Conservation (phyloP, 1,284 basidiomycete species). For the Coriolopsis trogii region DNA sequence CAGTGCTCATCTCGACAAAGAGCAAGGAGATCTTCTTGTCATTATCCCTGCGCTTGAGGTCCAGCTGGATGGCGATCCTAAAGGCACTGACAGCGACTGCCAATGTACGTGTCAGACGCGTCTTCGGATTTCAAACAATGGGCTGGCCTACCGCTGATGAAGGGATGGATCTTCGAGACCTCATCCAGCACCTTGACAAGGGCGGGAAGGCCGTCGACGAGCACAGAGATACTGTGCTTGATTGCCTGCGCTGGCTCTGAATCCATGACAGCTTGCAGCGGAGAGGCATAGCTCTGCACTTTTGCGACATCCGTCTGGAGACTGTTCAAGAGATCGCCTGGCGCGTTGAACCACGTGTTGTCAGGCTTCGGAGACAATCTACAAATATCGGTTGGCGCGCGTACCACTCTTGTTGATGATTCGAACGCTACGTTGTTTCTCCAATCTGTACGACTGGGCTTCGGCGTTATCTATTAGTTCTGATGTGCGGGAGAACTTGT, state of each 20-base stretch:
- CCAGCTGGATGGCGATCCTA: conserved; percentile 42
- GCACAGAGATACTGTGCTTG: conserved; percentile 6
- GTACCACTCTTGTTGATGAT: too few species aligned
- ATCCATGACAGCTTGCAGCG: background rate
- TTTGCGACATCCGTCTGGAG: background rate
- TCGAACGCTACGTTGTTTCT: too few species aligned
- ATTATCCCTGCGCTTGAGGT: conserved; percentile 44
- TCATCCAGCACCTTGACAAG: conserved; percentile 29
- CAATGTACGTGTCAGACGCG: background rate
- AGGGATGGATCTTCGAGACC: conserved; percentile 31
- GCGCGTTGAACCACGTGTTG: too few species aligned
- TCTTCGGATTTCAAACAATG: background rate
- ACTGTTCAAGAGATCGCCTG: background rate
- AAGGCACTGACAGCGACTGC: conserved; percentile 48
- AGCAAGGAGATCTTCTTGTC: conserved; percentile 44
- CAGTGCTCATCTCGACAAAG: too few species aligned
- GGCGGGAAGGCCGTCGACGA: conserved; percentile 27
- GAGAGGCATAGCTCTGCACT: conserved; percentile 1
- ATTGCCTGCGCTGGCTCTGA: conserved; percentile 1
- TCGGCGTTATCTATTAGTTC: too few species aligned
- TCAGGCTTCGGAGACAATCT: too few species aligned
- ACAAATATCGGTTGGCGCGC: too few species aligned
- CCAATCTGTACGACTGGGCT: too few species aligned
- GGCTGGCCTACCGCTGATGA: conserved; percentile 25
- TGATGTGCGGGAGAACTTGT: too few species aligned